Base-by-base conservation (phyloP, 2,329 filamentous ascomycete species). In the Xylaria sp. region DNA sequence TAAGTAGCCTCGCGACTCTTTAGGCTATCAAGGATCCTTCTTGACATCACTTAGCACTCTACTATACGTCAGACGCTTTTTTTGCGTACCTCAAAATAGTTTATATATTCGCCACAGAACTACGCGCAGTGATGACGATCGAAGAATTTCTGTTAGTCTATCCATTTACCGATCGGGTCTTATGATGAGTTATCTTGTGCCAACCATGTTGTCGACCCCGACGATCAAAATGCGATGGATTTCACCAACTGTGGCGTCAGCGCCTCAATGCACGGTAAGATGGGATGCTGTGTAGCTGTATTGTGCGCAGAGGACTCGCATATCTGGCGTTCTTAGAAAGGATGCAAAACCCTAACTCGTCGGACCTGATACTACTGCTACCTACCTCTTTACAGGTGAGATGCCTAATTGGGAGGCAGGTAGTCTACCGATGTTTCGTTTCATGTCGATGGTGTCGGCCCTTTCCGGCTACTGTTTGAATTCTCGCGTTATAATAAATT, bases 401-500 rank as follows among this genome's bases (percentile, higher is more conserved):
- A 28, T 58, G 32, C 52, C 55, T 65, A 53, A 53, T 57, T 60
- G 7, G 57, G 50, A 50, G 13, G 56, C 43, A 48, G 55, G 56
- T 48, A 48, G 55, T 28, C 30, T 1, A 18, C 12, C 4, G 20
- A 52, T 45, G 60, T 65, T 67, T 67, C 45, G 65, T 64, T 60
- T 67, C 61, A 67, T 60, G 65, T 60, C 45, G 46, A 50, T 36
- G 36, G 30, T 48, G 59, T 32, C 25, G 36, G 23, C 15, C 10
- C 9, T 56, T 43, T 34, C 20, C 64, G 43, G 9, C 32, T 20
- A 15, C 36, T 18, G 15, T 18, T 41, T 41, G 36, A 25, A 4
- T 34, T 30, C 4, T 28, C 36, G 43, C 4, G 43, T 20, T 32
- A 23, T 25, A 28, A 52, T 36, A 34, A 43, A 45, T 43, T n/a